A percentile compares a stretch with the other conserved stretches of the same genome.
These are phyloP conservation scores for Carex pumila DNA, from an alignment of 176 grass and related monocot genomes.

Conservation along the genomic window DNA sequence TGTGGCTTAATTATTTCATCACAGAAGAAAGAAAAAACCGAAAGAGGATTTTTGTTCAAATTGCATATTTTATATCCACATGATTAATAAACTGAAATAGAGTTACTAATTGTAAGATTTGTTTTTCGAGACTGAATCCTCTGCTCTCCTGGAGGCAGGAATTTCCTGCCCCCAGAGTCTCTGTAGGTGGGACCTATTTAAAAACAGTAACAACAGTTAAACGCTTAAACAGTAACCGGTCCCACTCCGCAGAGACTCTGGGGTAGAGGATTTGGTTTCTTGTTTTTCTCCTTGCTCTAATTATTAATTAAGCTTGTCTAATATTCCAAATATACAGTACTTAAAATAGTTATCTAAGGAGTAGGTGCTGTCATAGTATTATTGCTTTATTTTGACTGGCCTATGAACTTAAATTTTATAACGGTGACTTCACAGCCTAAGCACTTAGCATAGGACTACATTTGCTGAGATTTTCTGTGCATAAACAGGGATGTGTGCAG, in stretches of 20 bases:
- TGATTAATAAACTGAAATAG: not conserved
- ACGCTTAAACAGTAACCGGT: too few relatives aligned
- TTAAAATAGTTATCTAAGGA: not conserved
- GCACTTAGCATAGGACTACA: not conserved
- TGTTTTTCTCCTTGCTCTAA: not conserved
- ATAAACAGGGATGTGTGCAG: slow-evolving; percentile 1
- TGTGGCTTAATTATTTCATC: too few relatives aligned
- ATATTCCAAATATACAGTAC: not conserved
- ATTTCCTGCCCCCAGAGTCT: too few relatives aligned
- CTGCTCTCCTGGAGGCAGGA: too few relatives aligned
- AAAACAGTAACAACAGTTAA: too few relatives aligned
- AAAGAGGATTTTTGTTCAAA: too few relatives aligned
- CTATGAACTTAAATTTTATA: not conserved
- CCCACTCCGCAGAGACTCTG: too few relatives aligned
- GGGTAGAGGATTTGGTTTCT: too few relatives aligned
- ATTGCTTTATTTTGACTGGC: slow-evolving; percentile 13
- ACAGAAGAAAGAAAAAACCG: too few relatives aligned
- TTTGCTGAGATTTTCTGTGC: slow-evolving; percentile 9
- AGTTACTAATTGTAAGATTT: not conserved
- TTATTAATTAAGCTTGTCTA: not conserved
- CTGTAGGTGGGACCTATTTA: too few relatives aligned
- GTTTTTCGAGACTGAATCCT: too few relatives aligned
- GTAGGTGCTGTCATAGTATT: slow-evolving; percentile 6
- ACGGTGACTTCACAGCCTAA: not conserved
- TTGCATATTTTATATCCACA: too few relatives aligned